These are phyloP conservation scores for Leucocoprinus leucothites DNA, from an alignment of 768 basidiomycete genomes.

Conservation along the genomic window DNA sequence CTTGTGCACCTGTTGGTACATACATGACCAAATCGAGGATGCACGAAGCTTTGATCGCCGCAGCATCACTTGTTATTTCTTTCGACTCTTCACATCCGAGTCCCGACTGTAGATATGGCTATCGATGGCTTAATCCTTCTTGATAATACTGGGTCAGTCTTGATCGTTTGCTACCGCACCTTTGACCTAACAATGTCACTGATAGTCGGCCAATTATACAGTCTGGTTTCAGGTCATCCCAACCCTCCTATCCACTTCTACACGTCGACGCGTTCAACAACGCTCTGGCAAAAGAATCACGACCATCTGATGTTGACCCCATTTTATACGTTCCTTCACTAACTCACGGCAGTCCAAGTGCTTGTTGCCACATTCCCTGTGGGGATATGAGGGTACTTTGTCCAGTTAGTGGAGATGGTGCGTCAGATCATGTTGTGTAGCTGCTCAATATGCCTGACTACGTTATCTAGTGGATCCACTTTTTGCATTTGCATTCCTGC, in stretches of 20 bases:
- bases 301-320: slow-evolving; percentile 62
- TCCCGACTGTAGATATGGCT: slow-evolving; percentile 43
- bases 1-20: too few relatives aligned
- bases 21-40: not conserved
- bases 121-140: slow-evolving; percentile 82
- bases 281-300: slow-evolving; percentile 56
- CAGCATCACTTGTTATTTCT: not conserved
- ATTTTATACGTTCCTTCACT: slow-evolving; percentile 64
- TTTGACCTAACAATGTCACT: slow-evolving; percentile 19
- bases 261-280: slow-evolving; percentile 85
- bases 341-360: slow-evolving; percentile 52
- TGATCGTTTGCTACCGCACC: slow-evolving; percentile 9
- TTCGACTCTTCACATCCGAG: not conserved
- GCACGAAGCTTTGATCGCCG: not conserved
- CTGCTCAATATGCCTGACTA: slow-evolving; percentile 11
- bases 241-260: slow-evolving; percentile 75
- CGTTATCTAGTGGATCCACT: slow-evolving; percentile 73
- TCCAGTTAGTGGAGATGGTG: slow-evolving; percentile 83
- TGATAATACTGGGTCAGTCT: slow-evolving; percentile 66
- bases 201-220: slow-evolving; percentile 78
- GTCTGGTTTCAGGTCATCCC: slow-evolving; percentile 80
- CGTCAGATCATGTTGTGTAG: slow-evolving; percentile 24
- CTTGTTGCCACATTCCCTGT: slow-evolving; percentile 78
- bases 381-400: slow-evolving; percentile 77
- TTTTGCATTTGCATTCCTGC: slow-evolving; percentile 85